Evolutionary conservation across 192 early-diverging fungal genomes (phyloP).

Genomic region (Dissophora ornata): DNA sequence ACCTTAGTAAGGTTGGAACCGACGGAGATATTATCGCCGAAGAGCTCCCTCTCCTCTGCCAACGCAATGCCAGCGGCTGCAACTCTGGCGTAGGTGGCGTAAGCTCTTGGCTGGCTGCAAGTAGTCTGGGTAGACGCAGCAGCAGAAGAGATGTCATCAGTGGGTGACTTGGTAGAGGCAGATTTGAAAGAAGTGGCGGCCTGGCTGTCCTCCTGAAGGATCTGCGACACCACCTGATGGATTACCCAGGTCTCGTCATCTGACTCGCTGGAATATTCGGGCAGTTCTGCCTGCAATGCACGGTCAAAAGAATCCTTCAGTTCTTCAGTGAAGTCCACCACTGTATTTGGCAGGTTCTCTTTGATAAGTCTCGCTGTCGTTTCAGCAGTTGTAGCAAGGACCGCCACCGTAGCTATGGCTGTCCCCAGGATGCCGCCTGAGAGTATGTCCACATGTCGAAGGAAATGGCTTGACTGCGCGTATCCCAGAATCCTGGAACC

Average conservation of each 20-base stretch:
- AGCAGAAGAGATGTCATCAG: too few relatives aligned
- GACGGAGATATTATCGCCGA: too few relatives aligned
- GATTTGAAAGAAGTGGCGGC: not conserved
- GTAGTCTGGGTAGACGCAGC: too few relatives aligned
- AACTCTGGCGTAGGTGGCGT: too few relatives aligned
- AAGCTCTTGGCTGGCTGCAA: too few relatives aligned
- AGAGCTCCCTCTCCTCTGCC: conserved; percentile 2
- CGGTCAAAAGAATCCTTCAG: conserved; percentile 23
- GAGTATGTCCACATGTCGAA: conserved; percentile 19
- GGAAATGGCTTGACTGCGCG: conserved; percentile 7
- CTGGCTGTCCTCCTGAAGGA: conserved; percentile 6
- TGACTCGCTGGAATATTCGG: not conserved
- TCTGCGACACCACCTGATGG: conserved; percentile 11
- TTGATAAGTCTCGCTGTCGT: conserved; percentile 9
- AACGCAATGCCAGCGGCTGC: too few relatives aligned
- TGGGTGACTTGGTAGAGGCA: not conserved
- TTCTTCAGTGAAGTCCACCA: conserved; percentile 16
- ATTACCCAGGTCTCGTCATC: conserved; percentile 9
- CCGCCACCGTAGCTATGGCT: conserved; percentile 14
- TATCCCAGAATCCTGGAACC: conserved; percentile 14
- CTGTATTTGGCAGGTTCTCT: conserved; percentile 16
- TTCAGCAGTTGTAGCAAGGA: conserved; percentile 17
- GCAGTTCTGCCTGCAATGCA: conserved; percentile 1
- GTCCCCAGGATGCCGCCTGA: conserved; percentile 22
- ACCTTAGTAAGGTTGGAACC: too few relatives aligned